A percentile compares a stretch with the other conserved stretches of the same genome.
phyloP scores from a whole-genome alignment of 2,329 filamentous ascomycete genomes.

The Penicillium decumbens region DNA sequence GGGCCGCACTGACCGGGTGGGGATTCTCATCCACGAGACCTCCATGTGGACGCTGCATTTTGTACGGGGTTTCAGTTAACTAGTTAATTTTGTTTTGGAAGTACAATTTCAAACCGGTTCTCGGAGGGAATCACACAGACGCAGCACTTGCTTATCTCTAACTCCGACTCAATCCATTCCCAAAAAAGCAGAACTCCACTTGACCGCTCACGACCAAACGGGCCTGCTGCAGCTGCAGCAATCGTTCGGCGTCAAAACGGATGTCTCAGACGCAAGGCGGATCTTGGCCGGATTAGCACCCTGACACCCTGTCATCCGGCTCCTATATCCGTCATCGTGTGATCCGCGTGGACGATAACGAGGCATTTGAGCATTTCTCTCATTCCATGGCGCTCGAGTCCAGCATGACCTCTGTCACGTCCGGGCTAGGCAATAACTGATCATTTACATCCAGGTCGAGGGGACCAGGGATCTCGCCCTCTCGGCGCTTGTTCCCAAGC shows the following conservation, averaged over 20 bases:
- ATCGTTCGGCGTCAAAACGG: slow-evolving; percentile 12
- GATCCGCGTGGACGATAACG: slow-evolving; percentile 2
- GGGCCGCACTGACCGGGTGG: slow-evolving; percentile 1
- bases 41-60: slow-evolving; percentile 17
- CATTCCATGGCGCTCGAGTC: neutral
- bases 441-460: neutral
- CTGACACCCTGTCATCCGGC: neutral
- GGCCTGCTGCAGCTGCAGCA: slow-evolving; percentile 10
- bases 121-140: neutral
- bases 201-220: slow-evolving; percentile 1
- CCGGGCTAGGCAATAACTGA: slow-evolving; percentile 1
- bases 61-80: neutral
- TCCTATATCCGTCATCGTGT: slow-evolving; percentile 9
- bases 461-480: neutral
- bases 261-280: slow-evolving; percentile 18
- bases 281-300: slow-evolving; percentile 13
- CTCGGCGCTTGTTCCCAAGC: slow-evolving; percentile 9
- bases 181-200: neutral
- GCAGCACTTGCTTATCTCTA: slow-evolving; percentile 1
- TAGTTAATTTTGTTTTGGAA: neutral
- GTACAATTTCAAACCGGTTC: no score
- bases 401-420: slow-evolving; percentile 4
- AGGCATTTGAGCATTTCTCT: neutral
- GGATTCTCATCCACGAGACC: slow-evolving; percentile 20
- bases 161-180: slow-evolving; percentile 1